Conservation (phyloP, 257 asterid species). For the Lavandula angustifolia region DNA sequence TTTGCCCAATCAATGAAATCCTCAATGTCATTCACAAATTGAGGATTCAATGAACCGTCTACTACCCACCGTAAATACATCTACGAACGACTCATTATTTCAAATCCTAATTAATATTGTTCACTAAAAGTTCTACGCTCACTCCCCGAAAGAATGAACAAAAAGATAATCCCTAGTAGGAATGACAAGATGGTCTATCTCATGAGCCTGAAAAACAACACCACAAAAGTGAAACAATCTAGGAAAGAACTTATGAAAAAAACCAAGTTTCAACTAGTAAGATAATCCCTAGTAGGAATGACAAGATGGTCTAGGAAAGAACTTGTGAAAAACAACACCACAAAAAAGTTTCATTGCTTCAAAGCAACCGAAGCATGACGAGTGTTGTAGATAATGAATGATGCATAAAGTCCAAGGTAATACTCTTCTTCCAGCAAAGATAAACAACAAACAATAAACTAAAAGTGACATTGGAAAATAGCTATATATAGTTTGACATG, state of each 20-base stretch:
- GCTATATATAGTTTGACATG: slow-evolving; percentile 16
- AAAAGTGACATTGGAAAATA: background rate
- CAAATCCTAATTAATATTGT: no score
- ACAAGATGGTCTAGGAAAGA: no score
- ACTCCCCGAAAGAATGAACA: slow-evolving; percentile 85
- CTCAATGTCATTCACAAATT: no score
- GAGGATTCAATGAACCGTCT: no score
- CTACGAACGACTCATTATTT: no score
- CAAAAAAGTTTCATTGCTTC: background rate
- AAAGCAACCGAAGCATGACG: slow-evolving; percentile 5
- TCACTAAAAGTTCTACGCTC: no score
- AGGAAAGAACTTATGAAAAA: background rate
- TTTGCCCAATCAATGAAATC: no score
- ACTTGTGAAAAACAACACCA: no score
- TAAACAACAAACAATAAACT: background rate
- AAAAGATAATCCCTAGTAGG: slow-evolving; percentile 95
- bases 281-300: no score
- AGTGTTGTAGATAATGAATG: slow-evolving; percentile 2
- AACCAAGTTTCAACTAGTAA: slow-evolving; percentile 1
- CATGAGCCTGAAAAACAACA: slow-evolving; percentile 68
- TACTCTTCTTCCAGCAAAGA: slow-evolving; percentile 1
- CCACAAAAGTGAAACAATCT: slow-evolving; percentile 21
- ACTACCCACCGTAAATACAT: no score
- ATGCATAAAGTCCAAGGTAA: slow-evolving; percentile 1
- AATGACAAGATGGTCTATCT: slow-evolving; percentile 84